Base-by-base conservation (phyloP, 257 asterid species). In the Dorcoceras hygrometricum region DNA sequence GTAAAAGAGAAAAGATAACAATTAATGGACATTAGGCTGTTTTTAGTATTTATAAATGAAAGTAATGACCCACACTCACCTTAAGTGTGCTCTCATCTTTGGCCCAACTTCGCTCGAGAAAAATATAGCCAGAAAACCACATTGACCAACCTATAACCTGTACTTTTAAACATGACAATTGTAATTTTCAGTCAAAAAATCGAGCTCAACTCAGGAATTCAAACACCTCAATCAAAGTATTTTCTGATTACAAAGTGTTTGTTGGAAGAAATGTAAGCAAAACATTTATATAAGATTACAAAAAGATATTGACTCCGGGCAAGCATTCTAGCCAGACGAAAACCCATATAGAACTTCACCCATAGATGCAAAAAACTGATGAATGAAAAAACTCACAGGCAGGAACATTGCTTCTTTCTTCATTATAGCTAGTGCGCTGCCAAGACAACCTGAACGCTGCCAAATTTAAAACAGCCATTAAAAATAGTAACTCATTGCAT, bases 141-240 rank as follows among this genome's bases (percentile, higher is more conserved):
- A 88, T 88, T 36, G 94, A 84, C 96, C 96, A 88, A 68, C 96
- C 96, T 75, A 88, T 71, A 65, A 88, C 91, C 96, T 84, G 88
- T 53, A 57, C n/a, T 22, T 26, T 66, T 68, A 46, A 28, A 56
- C 56, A 57, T 64, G 68, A 39, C n/a, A 66, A 43, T 74, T 55
- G 71, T 39, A 71, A 67, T 55, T 26, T 61, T 8, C 22, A 12
- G 19, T 24, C 65, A 50, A 29, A 4, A 16, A 70, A 5, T 31
- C 66, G 60, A 71, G 62, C 65, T 56, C 23, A 48, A 19, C 32
- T 2, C 18, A 32, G 67, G 25, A 23, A 59, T 16, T 50, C 5
- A 34, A 50, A 19, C 18, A 59, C 55, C 51, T 20, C 7, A 60
- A 23, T 43, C 36, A 20, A 48, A 48, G 63, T 63, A 23, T 24